phyloP scores from a whole-genome alignment of 2,329 filamentous ascomycete genomes.

The Botryotinia globosa region DNA sequence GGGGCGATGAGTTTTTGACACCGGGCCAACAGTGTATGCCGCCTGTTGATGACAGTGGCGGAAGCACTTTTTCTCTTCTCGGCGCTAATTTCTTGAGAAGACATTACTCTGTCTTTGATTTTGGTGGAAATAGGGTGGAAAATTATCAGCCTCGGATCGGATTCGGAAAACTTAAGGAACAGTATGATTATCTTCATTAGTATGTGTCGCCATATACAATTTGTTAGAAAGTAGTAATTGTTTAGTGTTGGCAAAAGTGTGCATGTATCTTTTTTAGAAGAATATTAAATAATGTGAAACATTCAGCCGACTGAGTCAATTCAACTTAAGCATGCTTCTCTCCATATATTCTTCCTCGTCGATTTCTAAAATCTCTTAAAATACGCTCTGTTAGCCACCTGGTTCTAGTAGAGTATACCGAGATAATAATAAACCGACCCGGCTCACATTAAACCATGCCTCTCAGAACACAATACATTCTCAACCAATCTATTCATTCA shows the following conservation, averaged over 20 bases:
- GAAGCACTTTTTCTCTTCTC: background rate
- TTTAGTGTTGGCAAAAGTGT: background rate
- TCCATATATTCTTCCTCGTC: background rate
- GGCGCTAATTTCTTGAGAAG: background rate
- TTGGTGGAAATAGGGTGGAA: background rate
- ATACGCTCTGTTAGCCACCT: background rate
- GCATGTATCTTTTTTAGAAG: background rate
- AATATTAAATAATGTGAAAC: no score
- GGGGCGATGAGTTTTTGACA: background rate
- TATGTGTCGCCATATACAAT: background rate
- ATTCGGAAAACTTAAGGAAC: slow-evolving; percentile 1
- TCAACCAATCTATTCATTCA: background rate
- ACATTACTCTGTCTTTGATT: slow-evolving; percentile 5
- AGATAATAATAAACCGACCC: rapidly evolving
- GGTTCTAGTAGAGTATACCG: background rate
- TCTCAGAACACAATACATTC: background rate
- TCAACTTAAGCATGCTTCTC: background rate
- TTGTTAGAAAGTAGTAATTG: background rate
- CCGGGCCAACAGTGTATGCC: background rate
- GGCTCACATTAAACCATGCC: background rate
- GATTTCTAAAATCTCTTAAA: rapidly evolving
- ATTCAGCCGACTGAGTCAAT: background rate
- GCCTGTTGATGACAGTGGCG: background rate
- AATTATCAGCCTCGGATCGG: background rate
- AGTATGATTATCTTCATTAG: slow-evolving; percentile 1